Evolutionary conservation across 2,329 filamentous ascomycete genomes (phyloP), one percentile per base, ranked within the genome.

Genomic region (Ramularia collo-cygni): DNA sequence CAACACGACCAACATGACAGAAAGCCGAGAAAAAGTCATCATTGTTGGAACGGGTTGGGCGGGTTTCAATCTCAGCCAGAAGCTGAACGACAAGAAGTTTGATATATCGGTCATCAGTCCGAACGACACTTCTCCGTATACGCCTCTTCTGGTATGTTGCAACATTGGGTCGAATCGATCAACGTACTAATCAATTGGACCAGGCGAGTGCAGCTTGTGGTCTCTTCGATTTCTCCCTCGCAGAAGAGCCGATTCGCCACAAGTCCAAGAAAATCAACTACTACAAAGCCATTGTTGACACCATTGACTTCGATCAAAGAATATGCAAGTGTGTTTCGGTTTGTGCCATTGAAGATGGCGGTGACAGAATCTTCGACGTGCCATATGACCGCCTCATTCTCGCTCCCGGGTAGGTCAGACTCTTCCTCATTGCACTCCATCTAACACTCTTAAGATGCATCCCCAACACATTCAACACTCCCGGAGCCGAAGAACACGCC

Each of bases 161-260:
- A 16, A 21, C 7, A 16, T 26, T 8, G 12, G n/a, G n/a, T n/a
- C n/a, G n/a, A n/a, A n/a, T n/a, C n/a, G n/a, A n/a, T n/a, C n/a
- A n/a, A n/a, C n/a, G n/a, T n/a, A n/a, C n/a, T n/a, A n/a, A n/a
- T 9, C 21, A 28, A 14, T n/a, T 10, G 18, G 15, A 28, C 16
- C 26, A 50, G 47, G 64, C 66, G 9, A 66, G 61, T 35, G 67
- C 64, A 16, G 66, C 67, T 8, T 65, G 64, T 30, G 65, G 64
- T 1, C 58, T 68, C 12, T 69, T 68, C 57, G 61, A 68, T 40
- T 69, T 69, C 48, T 60, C 64, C 16, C 57, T 69, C 1, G 65
- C 66, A 8, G 66, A 69, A 44, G 66, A 69, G 46, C 64, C 66
- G 0, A 52, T 70, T 9, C 56, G 66, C 12, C 58, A 64, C 53